A percentile compares a stretch with the other conserved stretches of the same genome.
phyloP scores from a whole-genome alignment of 2,329 filamentous ascomycete genomes.

The Thielaviopsis cerberus region DNA sequence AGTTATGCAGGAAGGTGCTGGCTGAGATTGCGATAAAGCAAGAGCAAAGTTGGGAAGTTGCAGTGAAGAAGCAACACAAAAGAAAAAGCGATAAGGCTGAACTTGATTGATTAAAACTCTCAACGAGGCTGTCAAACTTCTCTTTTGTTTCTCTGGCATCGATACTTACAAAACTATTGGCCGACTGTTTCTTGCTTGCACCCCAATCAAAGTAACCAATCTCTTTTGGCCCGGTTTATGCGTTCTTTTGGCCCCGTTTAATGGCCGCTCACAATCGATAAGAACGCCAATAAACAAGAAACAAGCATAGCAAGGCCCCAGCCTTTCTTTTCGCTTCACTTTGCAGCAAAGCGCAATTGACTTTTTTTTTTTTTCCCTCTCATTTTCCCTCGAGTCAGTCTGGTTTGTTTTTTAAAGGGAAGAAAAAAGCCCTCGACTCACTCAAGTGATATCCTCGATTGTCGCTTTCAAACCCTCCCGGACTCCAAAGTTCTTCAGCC shows the following conservation, averaged over 20 bases:
- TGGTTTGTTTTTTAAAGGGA: neutral
- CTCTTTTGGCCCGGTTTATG: no score
- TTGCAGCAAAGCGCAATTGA: neutral
- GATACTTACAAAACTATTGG: neutral
- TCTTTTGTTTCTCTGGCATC: neutral
- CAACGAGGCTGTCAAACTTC: neutral
- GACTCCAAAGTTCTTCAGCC: neutral
- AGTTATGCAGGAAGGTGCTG: neutral
- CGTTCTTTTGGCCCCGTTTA: neutral
- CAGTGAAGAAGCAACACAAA: neutral
- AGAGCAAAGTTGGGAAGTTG: neutral
- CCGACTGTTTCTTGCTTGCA: neutral
- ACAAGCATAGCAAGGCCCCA: neutral
- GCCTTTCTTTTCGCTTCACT: neutral
- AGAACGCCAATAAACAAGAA: neutral
- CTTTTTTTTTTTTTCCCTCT: neutral
- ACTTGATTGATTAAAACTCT: neutral
- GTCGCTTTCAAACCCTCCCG: neutral
- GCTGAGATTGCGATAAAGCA: neutral
- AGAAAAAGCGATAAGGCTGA: neutral
- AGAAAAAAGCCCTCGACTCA: neutral
- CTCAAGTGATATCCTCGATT: neutral
- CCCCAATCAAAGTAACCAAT: no score
- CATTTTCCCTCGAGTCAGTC: neutral
- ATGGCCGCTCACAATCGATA: neutral